Conservation (phyloP, 192 early-diverging fungal species). For the Obelidium mucronatum region DNA sequence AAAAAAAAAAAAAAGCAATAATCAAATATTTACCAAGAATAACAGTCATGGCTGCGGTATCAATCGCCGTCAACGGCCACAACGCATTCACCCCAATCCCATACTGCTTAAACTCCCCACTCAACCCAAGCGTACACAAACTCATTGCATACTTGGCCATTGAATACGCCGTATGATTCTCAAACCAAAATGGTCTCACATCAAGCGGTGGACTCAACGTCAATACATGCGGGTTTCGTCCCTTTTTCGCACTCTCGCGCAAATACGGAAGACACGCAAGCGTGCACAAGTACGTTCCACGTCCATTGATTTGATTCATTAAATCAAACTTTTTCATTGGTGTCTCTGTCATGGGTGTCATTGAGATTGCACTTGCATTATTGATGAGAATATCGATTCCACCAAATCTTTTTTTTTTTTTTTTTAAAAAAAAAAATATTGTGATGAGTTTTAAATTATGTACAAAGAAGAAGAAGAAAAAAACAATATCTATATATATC, state of each 20-base stretch:
- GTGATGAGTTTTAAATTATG: no score
- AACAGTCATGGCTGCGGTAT: constrained; percentile 71
- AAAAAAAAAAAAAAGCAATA: constrained; percentile 26
- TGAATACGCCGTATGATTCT: constrained; percentile 51
- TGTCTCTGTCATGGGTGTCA: constrained; percentile 53
- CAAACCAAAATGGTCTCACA: constrained; percentile 77
- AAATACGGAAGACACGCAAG: constrained; percentile 75
- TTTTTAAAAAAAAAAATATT: no score
- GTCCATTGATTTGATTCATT: constrained; percentile 73
- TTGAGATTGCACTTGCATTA: constrained; percentile 76
- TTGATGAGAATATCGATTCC: constrained; percentile 87
- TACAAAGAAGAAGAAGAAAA: constrained; percentile 11
- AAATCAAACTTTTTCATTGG: constrained; percentile 42
- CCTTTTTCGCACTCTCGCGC: constrained; percentile 58
- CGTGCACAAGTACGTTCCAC: constrained; percentile 81
- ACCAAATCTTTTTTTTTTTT: constrained; percentile 77
- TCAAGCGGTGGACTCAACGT: constrained; percentile 74
- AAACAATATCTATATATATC: neutral
- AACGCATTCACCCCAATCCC: constrained; percentile 80
- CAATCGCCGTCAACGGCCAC: constrained; percentile 80
- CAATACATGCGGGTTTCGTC: constrained; percentile 77
- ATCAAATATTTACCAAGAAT: constrained; percentile 46
- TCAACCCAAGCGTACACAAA: constrained; percentile 74
- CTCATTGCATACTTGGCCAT: constrained; percentile 71
- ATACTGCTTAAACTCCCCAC: constrained; percentile 69